Base-by-base conservation (phyloP, 306 rosid species). In the Casuarina cunninghamiana region DNA sequence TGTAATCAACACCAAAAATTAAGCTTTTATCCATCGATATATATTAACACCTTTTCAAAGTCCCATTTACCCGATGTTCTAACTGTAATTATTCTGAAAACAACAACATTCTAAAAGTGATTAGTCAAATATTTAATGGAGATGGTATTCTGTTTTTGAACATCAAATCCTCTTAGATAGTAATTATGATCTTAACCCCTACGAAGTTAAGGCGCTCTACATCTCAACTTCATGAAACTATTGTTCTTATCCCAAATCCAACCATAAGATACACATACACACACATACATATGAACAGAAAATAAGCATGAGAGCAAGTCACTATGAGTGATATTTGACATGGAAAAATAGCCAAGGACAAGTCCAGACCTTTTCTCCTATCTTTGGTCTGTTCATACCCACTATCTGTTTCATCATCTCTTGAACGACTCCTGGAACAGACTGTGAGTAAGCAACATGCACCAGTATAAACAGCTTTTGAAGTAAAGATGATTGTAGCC, bases 391-490 rank as follows among this genome's bases (percentile, higher is more conserved):
- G 87, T 71, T 86, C 74, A 2, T 73, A 65, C 49, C 85, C 93
- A 3, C 43, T 39, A 71, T 91, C 97, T 32, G 82, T 66, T 82
- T 84, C 91, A 85, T 88, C 90, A 53, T 82, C 84, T 42, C 90
- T 86, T 19, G 95, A 85, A 71, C 93, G 89, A 76, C 19, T 77
- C 91, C 95, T 92, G 72, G 15, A 89, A 82, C 54, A 83, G 57
- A 58, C 81, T n/a, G 73, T 11, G 46, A 75, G 55, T 90, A 75
- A 84, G 78, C 75, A 63, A 32, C 53, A 66, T 11, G 19, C 54
- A 55, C 45, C 72, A 51, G 72, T 57, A 62, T 48, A 53, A 63
- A 51, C 13, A 12, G 53, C n/a, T 10, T 7, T 0, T 16, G 12
- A 15, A 46, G 21, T 32, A 2, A 68, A 37, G 57, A 32, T 49